Evolutionary conservation across 192 early-diverging fungal species (phyloP), one percentile per base, ranked within the genome.

Genomic region (Rhizophagus clarus): DNA sequence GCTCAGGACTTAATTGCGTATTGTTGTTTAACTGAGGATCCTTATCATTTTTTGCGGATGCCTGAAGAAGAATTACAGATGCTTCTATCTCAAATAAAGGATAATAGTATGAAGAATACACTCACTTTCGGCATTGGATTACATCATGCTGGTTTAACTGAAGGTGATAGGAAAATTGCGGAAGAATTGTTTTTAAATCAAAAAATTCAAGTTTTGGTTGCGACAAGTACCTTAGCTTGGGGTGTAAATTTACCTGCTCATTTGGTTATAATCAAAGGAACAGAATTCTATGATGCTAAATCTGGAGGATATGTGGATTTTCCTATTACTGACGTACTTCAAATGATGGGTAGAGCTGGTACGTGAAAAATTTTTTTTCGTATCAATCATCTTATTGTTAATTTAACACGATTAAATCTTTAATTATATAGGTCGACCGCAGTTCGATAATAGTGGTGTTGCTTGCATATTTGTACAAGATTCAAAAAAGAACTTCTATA

Each of bases 341-440:
- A 99, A 85, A 99, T 99, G 97, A 96, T 99, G 91, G 98, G 97
- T 24, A 93, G 97, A 77, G 98, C 98, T 8, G 97, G 94, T 63
- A 67, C 20, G 32, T 80, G 66, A 20, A 56, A n/a, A 4, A 22
- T 56, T n/a, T 22, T 22, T 7, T 22, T 56, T 6, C 4, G 51
- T 56, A 7, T 6, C n/a, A 56, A 49, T n/a, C n/a, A 6, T 4
- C 9, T 12, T 32, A 68, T 4, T 5, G 6, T 20, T 68, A 7
- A 12, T 40, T 42, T 20, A 70, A n/a, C 11, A 2, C 15, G 45
- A 28, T 6, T 60, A 5, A 72, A 28, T 32, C 32, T 14, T 51
- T 17, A 49, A 70, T 84, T 63, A 29, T 14, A 32, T 60, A 84
- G 83, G 91, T 26, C 91, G 98, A 61, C 97, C 96, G 11, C 97